Percentiles rank a stretch among this genome's conserved stretches.
Evolutionary conservation across 306 rosid species (phyloP).

Genomic region (Prunus mongolica): DNA sequence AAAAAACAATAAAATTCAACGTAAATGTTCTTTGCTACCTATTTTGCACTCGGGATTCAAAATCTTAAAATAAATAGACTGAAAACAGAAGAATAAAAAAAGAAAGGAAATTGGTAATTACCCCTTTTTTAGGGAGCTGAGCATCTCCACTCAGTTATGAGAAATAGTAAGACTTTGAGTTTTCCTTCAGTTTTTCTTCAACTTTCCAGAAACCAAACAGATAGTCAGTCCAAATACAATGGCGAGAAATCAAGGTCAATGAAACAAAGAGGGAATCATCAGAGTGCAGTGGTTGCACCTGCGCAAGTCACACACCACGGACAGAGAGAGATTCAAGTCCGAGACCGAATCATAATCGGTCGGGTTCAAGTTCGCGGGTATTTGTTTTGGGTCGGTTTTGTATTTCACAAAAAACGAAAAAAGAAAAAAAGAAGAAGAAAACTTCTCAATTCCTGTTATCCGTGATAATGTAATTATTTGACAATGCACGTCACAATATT

Average conservation of each 20-base stretch:
- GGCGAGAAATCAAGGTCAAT: background rate
- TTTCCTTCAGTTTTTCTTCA: background rate
- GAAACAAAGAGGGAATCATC: background rate
- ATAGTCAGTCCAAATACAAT: background rate
- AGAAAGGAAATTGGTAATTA: background rate
- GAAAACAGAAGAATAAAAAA: background rate
- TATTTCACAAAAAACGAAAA: too few species aligned
- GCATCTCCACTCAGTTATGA: too few species aligned
- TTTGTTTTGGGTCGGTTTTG: too few species aligned
- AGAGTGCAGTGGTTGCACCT: background rate
- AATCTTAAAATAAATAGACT: too few species aligned
- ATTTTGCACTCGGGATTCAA: background rate
- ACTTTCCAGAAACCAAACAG: conserved; percentile 3
- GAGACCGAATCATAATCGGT: background rate
- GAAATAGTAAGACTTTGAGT: background rate
- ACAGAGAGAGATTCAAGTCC: background rate
- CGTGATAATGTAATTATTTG: too few species aligned
- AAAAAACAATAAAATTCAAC: background rate
- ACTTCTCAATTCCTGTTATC: too few species aligned
- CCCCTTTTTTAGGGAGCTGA: background rate
- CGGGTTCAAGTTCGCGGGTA: background rate
- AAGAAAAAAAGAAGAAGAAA: too few species aligned
- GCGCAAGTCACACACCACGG: background rate
- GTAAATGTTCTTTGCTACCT: background rate
- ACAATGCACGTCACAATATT: too few species aligned